Conservation (phyloP, 1,284 basidiomycete genomes). For the Irpex sp. region DNA sequence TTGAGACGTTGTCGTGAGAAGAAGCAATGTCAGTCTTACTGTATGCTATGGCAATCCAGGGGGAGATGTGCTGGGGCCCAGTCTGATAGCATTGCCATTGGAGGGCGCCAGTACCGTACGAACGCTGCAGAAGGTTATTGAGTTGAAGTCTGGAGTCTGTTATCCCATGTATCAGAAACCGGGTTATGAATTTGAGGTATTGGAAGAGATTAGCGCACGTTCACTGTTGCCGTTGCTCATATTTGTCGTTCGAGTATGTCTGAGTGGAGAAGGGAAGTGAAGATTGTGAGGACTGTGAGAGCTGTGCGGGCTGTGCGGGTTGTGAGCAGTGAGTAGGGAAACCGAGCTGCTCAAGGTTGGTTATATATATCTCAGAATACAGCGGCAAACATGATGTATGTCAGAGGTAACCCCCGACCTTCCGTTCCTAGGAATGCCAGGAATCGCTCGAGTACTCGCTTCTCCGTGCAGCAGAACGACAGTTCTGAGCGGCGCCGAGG, state of each 20-base stretch:
- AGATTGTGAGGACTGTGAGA: not conserved
- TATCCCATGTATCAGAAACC: not conserved
- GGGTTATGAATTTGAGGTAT: not conserved
- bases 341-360: not conserved
- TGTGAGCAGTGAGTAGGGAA: not conserved
- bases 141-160: constrained; percentile 16
- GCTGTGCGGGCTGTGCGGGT: not conserved
- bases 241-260: not conserved
- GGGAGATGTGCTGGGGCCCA: constrained; percentile 13
- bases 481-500: not conserved
- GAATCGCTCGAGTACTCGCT: not conserved
- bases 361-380: not conserved
- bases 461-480: not conserved
- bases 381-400: not conserved
- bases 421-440: not conserved
- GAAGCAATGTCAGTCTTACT: constrained; percentile 8
- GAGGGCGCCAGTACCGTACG: constrained; percentile 7
- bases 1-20: not conserved
- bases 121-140: constrained; percentile 17
- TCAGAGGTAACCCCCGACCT: too few species aligned
- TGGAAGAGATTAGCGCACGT: not conserved
- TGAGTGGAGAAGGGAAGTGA: too few species aligned
- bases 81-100: constrained; percentile 7
- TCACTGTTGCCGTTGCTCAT: not conserved
- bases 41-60: constrained; percentile 14